Evolutionary conservation across 305 asterid genomes (phyloP).

Genomic region (Fraxinus sp.): DNA sequence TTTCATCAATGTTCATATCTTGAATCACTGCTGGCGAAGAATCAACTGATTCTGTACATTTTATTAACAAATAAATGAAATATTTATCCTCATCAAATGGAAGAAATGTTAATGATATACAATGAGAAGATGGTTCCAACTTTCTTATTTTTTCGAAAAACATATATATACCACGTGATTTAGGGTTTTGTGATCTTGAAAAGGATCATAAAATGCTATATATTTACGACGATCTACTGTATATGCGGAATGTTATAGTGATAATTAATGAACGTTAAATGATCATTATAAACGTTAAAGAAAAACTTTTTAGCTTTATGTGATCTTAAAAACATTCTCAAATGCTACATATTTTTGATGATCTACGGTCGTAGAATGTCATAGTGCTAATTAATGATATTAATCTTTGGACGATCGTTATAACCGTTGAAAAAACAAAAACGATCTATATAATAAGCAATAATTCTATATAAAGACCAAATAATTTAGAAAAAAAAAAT

Average conservation of each 20-base stretch:
- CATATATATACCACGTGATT: neutral
- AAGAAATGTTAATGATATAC: neutral
- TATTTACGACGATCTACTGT: neutral
- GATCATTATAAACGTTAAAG: neutral
- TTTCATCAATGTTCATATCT: neutral
- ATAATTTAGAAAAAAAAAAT: neutral
- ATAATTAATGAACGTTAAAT: neutral
- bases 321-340: neutral
- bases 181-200: neutral
- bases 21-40: neutral
- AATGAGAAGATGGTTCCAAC: neutral
- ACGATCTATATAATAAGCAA: neutral
- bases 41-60: neutral
- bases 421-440: neutral
- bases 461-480: neutral
- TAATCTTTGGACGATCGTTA: neutral
- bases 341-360: neutral
- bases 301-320: neutral
- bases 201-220: neutral
- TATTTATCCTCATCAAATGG: neutral
- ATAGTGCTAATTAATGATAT: neutral
- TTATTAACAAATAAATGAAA: neutral
- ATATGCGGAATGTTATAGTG: neutral
- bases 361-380: neutral
- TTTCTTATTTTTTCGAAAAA: neutral